Conservation (phyloP, 768 basidiomycete genomes). For the Boletus reticuloceps region DNA sequence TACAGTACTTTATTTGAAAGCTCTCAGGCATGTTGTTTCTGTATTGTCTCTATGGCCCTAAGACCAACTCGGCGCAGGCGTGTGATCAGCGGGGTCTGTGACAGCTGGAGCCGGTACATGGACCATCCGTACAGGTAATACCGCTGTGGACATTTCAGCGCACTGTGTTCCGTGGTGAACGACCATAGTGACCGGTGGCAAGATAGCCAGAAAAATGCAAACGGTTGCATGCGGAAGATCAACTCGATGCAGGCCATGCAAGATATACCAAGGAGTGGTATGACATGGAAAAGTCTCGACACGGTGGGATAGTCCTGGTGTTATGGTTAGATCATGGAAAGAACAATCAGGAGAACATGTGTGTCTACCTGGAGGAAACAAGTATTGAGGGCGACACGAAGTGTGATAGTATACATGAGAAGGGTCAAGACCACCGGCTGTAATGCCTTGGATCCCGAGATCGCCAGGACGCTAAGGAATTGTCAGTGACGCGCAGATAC, state of each 20-base stretch:
- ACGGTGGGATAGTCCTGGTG: neutral
- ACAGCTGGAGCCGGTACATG: no score
- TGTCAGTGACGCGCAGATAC: neutral
- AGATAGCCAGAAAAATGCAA: conserved; percentile 6
- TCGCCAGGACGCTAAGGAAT: neutral
- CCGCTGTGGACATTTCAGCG: neutral
- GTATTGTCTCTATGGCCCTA: no score
- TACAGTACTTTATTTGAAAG: no score
- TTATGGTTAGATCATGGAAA: no score
- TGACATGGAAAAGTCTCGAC: conserved; percentile 11
- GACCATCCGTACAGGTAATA: neutral
- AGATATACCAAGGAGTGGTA: conserved; percentile 17
- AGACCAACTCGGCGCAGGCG: no score
- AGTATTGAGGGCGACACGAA: conserved; percentile 9
- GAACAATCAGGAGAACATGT: no score
- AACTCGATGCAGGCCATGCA: conserved; percentile 11
- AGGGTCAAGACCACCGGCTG: conserved; percentile 10
- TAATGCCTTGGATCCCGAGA: conserved; percentile 13
- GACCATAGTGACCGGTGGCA: conserved; percentile 6
- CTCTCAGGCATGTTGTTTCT: no score
- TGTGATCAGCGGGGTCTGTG: no score
- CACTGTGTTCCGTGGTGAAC: neutral
- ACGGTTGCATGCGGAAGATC: neutral
- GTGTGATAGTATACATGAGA: conserved; percentile 24
- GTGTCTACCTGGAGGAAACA: conserved; percentile 3